Percentiles rank a stretch among this genome's conserved stretches.
These are phyloP conservation scores for Plantago coronopus DNA, from an alignment of 305 asterid genomes.

Conservation along the genomic window DNA sequence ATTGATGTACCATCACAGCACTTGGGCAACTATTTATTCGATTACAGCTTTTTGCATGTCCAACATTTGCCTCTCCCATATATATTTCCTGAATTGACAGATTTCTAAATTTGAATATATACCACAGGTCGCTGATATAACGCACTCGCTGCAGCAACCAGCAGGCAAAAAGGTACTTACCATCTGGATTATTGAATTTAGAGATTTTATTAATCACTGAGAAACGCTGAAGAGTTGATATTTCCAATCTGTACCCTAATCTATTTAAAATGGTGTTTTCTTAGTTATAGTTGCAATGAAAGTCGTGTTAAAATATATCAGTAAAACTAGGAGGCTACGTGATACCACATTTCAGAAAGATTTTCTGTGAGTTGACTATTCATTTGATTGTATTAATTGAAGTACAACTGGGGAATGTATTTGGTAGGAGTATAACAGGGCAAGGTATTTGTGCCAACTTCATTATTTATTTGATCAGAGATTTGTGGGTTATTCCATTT, in stretches of 20 bases:
- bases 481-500: conserved; percentile 5
- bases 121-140: conserved; percentile 89
- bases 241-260: neutral
- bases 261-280: no score
- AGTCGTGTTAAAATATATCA: no score
- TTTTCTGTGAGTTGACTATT: no score
- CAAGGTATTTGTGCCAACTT: no score
- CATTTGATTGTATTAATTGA: no score
- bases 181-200: neutral
- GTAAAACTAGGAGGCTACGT: no score
- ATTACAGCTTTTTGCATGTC: conserved; percentile 1
- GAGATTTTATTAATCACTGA: neutral
- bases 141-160: conserved; percentile 96
- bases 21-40: conserved; percentile 11
- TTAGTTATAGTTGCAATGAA: no score
- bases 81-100: conserved; percentile 8
- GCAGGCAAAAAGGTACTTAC: conserved; percentile 80
- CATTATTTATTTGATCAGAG: neutral
- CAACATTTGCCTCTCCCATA: conserved; percentile 16
- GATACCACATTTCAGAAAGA: no score
- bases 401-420: no score
- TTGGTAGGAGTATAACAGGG: no score
- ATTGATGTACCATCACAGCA: conserved; percentile 6
- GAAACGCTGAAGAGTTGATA: neutral
- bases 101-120: conserved; percentile 14